A percentile compares a stretch with the other conserved stretches of the same genome.
These are phyloP conservation scores for Tieghemostelium lacteum DNA, from an alignment of 78 protist species.

Conservation along the genomic window DNA sequence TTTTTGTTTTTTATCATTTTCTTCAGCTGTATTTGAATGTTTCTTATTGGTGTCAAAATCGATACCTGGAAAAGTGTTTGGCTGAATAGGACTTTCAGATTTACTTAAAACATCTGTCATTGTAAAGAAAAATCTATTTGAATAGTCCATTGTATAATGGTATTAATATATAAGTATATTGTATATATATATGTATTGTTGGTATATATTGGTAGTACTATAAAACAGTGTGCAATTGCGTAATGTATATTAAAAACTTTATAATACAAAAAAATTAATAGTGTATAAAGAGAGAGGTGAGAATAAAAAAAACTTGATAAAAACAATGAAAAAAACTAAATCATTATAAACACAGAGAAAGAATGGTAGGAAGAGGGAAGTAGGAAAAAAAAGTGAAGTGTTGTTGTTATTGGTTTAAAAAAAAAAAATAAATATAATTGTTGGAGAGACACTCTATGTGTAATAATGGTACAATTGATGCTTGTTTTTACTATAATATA, in stretches of 20 bases:
- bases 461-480: no score
- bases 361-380: not conserved
- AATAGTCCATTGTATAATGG: not conserved
- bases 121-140: conserved; percentile 33
- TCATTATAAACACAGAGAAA: not conserved
- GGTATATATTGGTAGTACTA: no score
- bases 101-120: conserved; percentile 57
- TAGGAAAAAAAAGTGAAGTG: not conserved
- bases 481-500: no score
- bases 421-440: not conserved
- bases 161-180: no score
- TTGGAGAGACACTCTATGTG: no score
- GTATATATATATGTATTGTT: no score
- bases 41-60: not conserved
- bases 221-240: no score
- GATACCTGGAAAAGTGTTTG: conserved; percentile 1
- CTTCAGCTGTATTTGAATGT: not conserved
- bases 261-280: not conserved
- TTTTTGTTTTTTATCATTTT: conserved; percentile 49
- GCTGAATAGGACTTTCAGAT: conserved; percentile 37
- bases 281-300: not conserved
- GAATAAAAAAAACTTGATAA: not conserved
- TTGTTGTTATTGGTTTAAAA: not conserved
- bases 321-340: not conserved
- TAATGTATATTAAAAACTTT: no score